Evolutionary conservation across 345 rosid species (phyloP), one percentile per base, ranked within the genome.

Genomic region (Excoecaria cochinchinensis): DNA sequence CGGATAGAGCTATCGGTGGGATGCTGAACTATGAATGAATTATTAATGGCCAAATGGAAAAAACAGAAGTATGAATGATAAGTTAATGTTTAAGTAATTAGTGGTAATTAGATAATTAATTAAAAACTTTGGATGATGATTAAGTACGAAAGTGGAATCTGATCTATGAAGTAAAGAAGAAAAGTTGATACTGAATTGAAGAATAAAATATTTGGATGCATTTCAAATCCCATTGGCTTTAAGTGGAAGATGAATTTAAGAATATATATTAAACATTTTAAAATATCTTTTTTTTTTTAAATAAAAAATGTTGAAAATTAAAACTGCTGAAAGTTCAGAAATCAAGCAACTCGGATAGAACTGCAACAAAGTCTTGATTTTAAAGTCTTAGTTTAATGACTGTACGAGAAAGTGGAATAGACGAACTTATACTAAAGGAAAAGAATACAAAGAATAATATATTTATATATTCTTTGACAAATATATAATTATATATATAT

Each of bases 181-280:
- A 19, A 64, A n/a, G 39, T 38, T 22, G 11, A n/a, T 3, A 2
- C 60, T 38, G 50, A 40, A 11, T 47, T 70, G 66, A 51, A 70
- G 80, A 70, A 79, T 76, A 76, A 73, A 56, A 65, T 11, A 36
- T 22, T 21, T 21, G 47, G 59, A 51, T n/a, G 17, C 36, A 55
- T 44, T 66, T 79, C 83, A 77, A 71, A 62, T 50, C 77, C 56
- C 15, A 72, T 69, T 79, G 72, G 75, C 67, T 72, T 67, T 61
- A 55, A 71, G 80, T 72, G 72, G 76, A 77, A 57, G 67, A 55
- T 14, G 39, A 58, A 52, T 31, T 31, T 31, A 31, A 31, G 55
- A 76, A 62, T 57, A 57, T 62, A 11, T 72, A 72, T 72, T 60
- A 3, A 22, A 42, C 31, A 70, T 12, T 19, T 15, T 1, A 44